Conservation (phyloP, 768 basidiomycete species). For the Artomyces pyxidatus region DNA sequence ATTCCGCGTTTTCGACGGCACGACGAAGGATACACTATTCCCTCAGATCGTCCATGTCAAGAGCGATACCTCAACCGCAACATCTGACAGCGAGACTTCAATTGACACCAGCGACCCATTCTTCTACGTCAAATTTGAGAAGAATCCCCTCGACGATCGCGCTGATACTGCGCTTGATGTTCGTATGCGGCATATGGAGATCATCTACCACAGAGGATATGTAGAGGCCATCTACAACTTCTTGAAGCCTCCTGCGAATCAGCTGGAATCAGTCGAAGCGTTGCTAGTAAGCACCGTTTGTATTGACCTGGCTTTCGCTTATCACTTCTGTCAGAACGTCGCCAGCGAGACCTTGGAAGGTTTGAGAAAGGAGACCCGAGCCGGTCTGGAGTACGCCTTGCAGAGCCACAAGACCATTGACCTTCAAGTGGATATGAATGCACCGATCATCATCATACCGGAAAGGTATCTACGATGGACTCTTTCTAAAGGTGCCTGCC, state of each 20-base stretch:
- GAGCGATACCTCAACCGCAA: slow-evolving; percentile 5
- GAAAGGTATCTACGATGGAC: slow-evolving; percentile 61
- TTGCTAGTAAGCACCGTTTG: slow-evolving; percentile 52
- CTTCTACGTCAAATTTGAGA: slow-evolving; percentile 88
- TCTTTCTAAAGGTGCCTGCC: neutral
- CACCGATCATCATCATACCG: slow-evolving; percentile 94
- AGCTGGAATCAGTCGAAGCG: slow-evolving; percentile 92
- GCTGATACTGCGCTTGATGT: slow-evolving; percentile 88
- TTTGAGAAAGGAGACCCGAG: slow-evolving; percentile 86
- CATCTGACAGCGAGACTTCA: slow-evolving; percentile 1
- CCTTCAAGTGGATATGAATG: slow-evolving; percentile 93
- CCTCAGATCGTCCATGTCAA: slow-evolving; percentile 85
- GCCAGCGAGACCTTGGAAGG: slow-evolving; percentile 93
- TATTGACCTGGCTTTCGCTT: slow-evolving; percentile 1
- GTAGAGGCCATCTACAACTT: slow-evolving; percentile 88
- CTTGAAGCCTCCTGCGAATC: slow-evolving; percentile 89
- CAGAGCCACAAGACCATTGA: slow-evolving; percentile 94
- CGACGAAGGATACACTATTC: slow-evolving; percentile 68
- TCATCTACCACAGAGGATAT: slow-evolving; percentile 92
- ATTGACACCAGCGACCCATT: slow-evolving; percentile 45
- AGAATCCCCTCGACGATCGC: slow-evolving; percentile 82
- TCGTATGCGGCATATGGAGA: slow-evolving; percentile 91
- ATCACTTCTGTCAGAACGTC: slow-evolving; percentile 50
- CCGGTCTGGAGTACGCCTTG: slow-evolving; percentile 88
- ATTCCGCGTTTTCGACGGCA: slow-evolving; percentile 89